Conservation (phyloP, 2,329 filamentous ascomycete genomes). For the Botrytis byssoidea region DNA sequence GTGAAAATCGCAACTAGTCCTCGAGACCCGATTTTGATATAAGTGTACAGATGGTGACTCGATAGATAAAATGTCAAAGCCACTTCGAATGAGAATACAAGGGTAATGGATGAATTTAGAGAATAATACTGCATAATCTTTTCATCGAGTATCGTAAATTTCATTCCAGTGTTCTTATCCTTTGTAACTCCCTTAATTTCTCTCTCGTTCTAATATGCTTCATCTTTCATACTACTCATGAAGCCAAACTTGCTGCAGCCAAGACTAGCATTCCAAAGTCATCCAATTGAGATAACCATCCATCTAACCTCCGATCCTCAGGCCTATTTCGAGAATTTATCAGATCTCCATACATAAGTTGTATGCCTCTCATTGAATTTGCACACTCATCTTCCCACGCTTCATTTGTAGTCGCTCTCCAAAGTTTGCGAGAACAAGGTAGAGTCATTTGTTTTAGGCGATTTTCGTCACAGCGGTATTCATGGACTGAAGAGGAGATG, state of each 20-base stretch:
- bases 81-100: neutral
- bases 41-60: neutral
- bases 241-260: constrained; percentile 21
- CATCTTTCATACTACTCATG: neutral
- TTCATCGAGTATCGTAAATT: neutral
- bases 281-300: constrained; percentile 25
- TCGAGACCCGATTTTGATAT: fast-evolving
- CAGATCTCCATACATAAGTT: constrained; percentile 25
- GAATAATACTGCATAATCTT: neutral
- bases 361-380: neutral
- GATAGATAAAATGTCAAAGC: neutral
- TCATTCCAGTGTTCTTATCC: neutral
- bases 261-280: constrained; percentile 27
- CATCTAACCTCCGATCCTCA: constrained; percentile 22
- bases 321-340: constrained; percentile 14
- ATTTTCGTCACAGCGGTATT: constrained; percentile 20
- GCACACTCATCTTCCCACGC: constrained; percentile 25
- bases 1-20: neutral
- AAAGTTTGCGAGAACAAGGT: constrained; percentile 24
- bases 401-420: constrained; percentile 21
- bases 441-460: constrained; percentile 17
- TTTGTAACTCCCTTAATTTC: too few species aligned
- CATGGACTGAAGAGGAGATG: neutral
- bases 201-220: neutral
- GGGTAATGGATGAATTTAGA: neutral